phyloP scores from a whole-genome alignment of 495 filamentous ascomycete species.

The Trichocladium uniseriatum region DNA sequence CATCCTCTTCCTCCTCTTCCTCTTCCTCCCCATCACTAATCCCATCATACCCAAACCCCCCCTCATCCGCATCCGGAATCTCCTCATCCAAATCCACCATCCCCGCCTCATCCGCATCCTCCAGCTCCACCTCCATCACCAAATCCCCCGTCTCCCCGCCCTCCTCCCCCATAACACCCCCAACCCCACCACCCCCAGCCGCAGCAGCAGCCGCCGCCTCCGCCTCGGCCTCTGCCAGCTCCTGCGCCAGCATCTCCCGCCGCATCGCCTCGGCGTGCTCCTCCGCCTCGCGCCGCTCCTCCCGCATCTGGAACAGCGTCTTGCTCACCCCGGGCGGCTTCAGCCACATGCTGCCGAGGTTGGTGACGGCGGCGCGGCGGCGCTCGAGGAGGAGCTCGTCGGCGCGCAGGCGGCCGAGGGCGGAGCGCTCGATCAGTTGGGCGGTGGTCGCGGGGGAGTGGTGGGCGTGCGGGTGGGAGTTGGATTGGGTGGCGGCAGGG shows the following conservation, averaged over 20 bases:
- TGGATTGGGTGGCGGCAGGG: conserved; percentile 11
- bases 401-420: conserved; percentile 50
- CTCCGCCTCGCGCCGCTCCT: conserved; percentile 69
- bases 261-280: conserved; percentile 64
- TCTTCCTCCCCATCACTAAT: conserved; percentile 39
- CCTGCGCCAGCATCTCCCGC: conserved; percentile 58
- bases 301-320: conserved; percentile 65
- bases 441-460: conserved; percentile 10
- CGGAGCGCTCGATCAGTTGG: conserved; percentile 35
- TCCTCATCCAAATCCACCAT: conserved; percentile 55
- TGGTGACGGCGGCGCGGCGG: conserved; percentile 61
- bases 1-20: conserved; percentile 16
- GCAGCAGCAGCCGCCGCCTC: conserved; percentile 32
- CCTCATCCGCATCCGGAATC: conserved; percentile 52
- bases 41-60: conserved; percentile 38
- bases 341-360: conserved; percentile 71
- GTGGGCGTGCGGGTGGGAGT: conserved; percentile 11
- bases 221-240: conserved; percentile 49
- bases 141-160: conserved; percentile 8
- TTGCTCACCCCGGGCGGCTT: conserved; percentile 66
- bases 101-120: conserved; percentile 38
- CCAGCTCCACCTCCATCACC: conserved; percentile 38
- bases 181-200: conserved; percentile 21
- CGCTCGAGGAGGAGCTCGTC: conserved; percentile 61
- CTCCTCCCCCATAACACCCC: conserved; percentile 10